These are phyloP conservation scores for Pythium grandisporangium DNA, from an alignment of 352 stramenopile genomes.

Conservation along the genomic window DNA sequence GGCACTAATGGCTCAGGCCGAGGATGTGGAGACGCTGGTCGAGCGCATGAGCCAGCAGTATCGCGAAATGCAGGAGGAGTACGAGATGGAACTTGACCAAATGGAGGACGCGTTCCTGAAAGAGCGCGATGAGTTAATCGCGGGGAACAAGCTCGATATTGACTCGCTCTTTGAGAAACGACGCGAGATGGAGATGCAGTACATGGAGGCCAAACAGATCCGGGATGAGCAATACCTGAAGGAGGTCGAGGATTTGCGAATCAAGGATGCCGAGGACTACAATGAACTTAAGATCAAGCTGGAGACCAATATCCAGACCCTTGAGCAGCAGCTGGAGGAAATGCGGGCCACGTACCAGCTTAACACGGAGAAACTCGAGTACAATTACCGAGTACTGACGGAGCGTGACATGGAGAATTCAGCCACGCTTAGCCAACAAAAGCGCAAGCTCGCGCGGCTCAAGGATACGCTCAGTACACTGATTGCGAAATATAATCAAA, in stretches of 20 bases:
- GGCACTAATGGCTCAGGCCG: slow-evolving; percentile 82
- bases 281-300: slow-evolving; percentile 96
- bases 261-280: slow-evolving; percentile 91
- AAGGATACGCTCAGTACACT: slow-evolving; percentile 88
- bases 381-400: slow-evolving; percentile 94
- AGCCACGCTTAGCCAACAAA: slow-evolving; percentile 87
- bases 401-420: slow-evolving; percentile 95
- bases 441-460: slow-evolving; percentile 88
- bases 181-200: slow-evolving; percentile 90
- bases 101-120: slow-evolving; percentile 92
- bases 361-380: slow-evolving; percentile 96
- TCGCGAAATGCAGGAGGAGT: slow-evolving; percentile 90
- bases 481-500: slow-evolving; percentile 90
- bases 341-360: slow-evolving; percentile 94
- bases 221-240: slow-evolving; percentile 83
- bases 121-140: slow-evolving; percentile 86
- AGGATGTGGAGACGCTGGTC: slow-evolving; percentile 88
- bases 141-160: slow-evolving; percentile 86
- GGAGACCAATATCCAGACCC: slow-evolving; percentile 93
- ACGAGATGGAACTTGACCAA: slow-evolving; percentile 89
- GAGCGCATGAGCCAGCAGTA: slow-evolving; percentile 88
- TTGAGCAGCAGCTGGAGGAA: slow-evolving; percentile 94
- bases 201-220: slow-evolving; percentile 90
- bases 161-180: slow-evolving; percentile 90
- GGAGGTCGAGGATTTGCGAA: slow-evolving; percentile 88